Conservation (phyloP, 2,329 filamentous ascomycete species). For the Penicillium sp. region DNA sequence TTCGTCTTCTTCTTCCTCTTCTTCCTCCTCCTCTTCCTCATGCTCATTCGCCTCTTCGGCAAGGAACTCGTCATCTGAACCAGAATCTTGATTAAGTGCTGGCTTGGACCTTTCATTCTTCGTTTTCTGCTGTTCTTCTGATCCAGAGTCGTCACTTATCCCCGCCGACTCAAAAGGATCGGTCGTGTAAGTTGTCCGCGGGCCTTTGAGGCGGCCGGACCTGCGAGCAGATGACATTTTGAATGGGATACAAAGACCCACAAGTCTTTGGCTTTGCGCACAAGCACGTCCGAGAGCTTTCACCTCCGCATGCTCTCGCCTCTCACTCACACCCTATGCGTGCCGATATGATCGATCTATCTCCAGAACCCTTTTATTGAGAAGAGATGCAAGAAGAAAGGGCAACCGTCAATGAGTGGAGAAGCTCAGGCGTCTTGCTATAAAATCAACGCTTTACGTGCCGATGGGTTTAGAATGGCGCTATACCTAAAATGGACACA, state of each 20-base stretch:
- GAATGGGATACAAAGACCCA: background rate
- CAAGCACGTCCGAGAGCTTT: background rate
- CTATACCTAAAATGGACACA: slow-evolving; percentile 8
- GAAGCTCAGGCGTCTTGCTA: no score
- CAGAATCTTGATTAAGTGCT: slow-evolving; percentile 15
- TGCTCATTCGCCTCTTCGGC: slow-evolving; percentile 16
- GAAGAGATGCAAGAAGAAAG: no score
- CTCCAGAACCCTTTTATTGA: no score
- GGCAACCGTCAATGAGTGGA: no score
- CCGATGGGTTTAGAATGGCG: slow-evolving; percentile 1
- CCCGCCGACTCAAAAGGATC: slow-evolving; percentile 33
- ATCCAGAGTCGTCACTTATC: slow-evolving; percentile 26
- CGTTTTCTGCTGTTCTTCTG: slow-evolving; percentile 7
- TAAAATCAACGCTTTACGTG: background rate
- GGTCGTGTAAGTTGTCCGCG: slow-evolving; percentile 29
- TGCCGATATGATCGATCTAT: no score
- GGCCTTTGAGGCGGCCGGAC: slow-evolving; percentile 29
- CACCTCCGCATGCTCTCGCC: no score
- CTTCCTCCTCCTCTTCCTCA: slow-evolving; percentile 14
- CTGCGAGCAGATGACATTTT: slow-evolving; percentile 28
- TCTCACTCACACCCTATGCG: no score
- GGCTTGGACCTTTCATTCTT: slow-evolving; percentile 14
- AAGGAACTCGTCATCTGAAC: slow-evolving; percentile 34
- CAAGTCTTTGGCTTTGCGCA: background rate
- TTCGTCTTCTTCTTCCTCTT: slow-evolving; percentile 17